phyloP scores from a whole-genome alignment of 176 grass and related monocot genomes.

The Poa pratensis region DNA sequence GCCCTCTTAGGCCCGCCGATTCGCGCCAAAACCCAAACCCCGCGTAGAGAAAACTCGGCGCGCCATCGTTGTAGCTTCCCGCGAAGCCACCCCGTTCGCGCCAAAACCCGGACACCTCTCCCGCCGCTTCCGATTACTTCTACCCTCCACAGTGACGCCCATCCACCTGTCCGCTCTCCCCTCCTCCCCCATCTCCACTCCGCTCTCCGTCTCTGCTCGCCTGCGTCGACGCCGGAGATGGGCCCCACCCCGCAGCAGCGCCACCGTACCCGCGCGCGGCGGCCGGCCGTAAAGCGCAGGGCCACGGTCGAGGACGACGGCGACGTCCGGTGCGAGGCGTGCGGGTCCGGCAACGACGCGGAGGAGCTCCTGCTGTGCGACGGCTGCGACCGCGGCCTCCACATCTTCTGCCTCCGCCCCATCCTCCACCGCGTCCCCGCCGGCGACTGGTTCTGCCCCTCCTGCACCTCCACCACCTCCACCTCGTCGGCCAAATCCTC shows the following conservation, averaged over 20 bases:
- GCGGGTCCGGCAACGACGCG: conserved; percentile 63
- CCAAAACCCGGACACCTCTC: conserved; percentile 38
- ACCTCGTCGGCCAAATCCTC: conserved; percentile 11
- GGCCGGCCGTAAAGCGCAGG: not conserved
- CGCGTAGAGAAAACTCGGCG: not conserved
- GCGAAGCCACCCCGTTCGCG: conserved; percentile 41
- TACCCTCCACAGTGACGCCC: not conserved
- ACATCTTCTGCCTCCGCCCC: conserved; percentile 93
- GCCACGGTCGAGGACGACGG: not conserved
- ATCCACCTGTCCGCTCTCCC: not conserved
- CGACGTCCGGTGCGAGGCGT: conserved; percentile 59
- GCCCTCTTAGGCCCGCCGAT: not conserved
- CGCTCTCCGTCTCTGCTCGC: too few species aligned
- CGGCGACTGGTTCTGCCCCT: conserved; percentile 84
- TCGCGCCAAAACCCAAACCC: conserved; percentile 18
- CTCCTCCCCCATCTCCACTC: too few species aligned
- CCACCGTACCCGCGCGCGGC: conserved; percentile 51
- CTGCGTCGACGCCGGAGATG: not conserved
- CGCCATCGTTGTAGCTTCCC: conserved; percentile 22
- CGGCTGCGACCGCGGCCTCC: conserved; percentile 76
- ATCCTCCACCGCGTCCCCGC: conserved; percentile 79
- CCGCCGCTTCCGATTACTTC: conserved; percentile 39
- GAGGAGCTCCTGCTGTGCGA: conserved; percentile 91
- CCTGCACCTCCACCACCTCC: conserved; percentile 42
- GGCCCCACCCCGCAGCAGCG: conserved; percentile 36